These are phyloP conservation scores for Vararia minispora DNA, from an alignment of 768 basidiomycete genomes.

Conservation along the genomic window DNA sequence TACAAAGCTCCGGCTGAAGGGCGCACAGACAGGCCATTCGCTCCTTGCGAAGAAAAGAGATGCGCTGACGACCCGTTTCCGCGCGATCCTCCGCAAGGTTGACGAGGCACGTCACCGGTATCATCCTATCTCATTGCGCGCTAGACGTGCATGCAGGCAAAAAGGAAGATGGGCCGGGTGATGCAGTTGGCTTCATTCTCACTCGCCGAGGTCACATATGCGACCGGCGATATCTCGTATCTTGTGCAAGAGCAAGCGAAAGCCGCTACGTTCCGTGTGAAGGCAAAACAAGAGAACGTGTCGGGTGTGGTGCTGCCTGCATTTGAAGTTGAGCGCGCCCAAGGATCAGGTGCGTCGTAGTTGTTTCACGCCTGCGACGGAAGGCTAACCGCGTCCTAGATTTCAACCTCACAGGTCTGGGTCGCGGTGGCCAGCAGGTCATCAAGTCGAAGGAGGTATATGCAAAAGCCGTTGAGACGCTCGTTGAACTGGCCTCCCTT, in stretches of 20 bases:
- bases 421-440: slow-evolving; percentile 94
- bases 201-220: slow-evolving; percentile 96
- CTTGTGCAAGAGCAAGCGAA: slow-evolving; percentile 95
- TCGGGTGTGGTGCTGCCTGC: slow-evolving; percentile 93
- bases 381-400: slow-evolving; percentile 34
- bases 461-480: slow-evolving; percentile 92
- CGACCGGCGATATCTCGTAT: slow-evolving; percentile 95
- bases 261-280: slow-evolving; percentile 83
- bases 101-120: slow-evolving; percentile 61
- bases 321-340: slow-evolving; percentile 83
- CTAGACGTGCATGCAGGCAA: slow-evolving; percentile 49
- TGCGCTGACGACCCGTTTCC: slow-evolving; percentile 89
- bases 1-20: slow-evolving; percentile 81
- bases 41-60: slow-evolving; percentile 96
- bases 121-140: slow-evolving; percentile 11
- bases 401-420: slow-evolving; percentile 94
- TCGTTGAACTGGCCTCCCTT: slow-evolving; percentile 93
- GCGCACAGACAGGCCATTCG: slow-evolving; percentile 91
- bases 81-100: slow-evolving; percentile 91
- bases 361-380: neutral
- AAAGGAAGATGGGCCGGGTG: slow-evolving; percentile 97
- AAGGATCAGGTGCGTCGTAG: slow-evolving; percentile 57
- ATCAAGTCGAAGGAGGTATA: slow-evolving; percentile 94
- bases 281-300: slow-evolving; percentile 95
- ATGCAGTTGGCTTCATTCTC: slow-evolving; percentile 99